Evolutionary conservation across 2,329 filamentous ascomycete species (phyloP).

Genomic region (Trichoderma semiorbis): DNA sequence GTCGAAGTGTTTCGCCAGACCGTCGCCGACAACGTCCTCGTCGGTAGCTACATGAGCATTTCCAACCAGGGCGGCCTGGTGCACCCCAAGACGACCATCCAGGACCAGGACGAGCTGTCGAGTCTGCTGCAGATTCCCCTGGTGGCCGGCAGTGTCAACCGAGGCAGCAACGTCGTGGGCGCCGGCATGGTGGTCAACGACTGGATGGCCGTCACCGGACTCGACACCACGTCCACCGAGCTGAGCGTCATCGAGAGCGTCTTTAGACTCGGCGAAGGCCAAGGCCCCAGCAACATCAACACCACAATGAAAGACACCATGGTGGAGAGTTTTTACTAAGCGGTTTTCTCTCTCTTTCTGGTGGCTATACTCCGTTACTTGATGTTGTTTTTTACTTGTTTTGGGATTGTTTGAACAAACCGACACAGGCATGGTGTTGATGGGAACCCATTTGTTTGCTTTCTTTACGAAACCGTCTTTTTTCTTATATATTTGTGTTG

Average conservation of each 20-base stretch:
- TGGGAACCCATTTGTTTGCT: slow-evolving; percentile 8
- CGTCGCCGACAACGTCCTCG: slow-evolving; percentile 93
- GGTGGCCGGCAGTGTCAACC: slow-evolving; percentile 90
- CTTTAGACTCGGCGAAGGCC: slow-evolving; percentile 87
- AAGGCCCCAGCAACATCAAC: slow-evolving; percentile 73
- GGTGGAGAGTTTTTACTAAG: slow-evolving; percentile 96
- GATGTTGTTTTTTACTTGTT: neutral
- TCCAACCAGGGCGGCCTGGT: slow-evolving; percentile 96
- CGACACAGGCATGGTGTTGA: slow-evolving; percentile 15
- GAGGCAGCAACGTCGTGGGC: slow-evolving; percentile 90
- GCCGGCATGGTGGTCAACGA: slow-evolving; percentile 65
- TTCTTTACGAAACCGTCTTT: neutral
- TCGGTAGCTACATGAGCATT: slow-evolving; percentile 93
- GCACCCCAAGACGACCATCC: slow-evolving; percentile 93
- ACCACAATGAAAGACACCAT: slow-evolving; percentile 93
- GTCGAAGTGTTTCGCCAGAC: slow-evolving; percentile 93
- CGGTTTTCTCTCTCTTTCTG: neutral
- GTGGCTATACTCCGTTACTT: neutral
- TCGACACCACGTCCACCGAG: slow-evolving; percentile 96
- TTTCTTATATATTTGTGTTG: neutral
- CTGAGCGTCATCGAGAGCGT: slow-evolving; percentile 94
- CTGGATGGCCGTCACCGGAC: slow-evolving; percentile 90
- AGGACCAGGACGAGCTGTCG: slow-evolving; percentile 96
- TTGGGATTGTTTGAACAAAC: slow-evolving; percentile 12
- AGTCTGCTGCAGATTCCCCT: slow-evolving; percentile 92